Conservation (phyloP, 306 rosid genomes). For the Quillaja saponaria region DNA sequence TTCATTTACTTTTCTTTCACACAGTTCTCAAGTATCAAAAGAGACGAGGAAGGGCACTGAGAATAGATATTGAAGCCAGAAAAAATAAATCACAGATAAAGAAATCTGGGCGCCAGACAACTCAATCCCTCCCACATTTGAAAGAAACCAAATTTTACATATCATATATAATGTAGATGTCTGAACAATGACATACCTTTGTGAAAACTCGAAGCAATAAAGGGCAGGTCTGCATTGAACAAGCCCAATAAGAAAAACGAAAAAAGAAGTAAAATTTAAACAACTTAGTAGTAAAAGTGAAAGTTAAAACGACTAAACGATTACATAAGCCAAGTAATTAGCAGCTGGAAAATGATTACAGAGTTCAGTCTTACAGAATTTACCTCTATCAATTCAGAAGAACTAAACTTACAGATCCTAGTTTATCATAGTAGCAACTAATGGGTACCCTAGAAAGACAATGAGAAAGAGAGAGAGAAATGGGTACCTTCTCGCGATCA, state of each 20-base stretch:
- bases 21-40: neutral
- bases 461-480: neutral
- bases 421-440: neutral
- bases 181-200: constrained; percentile 44
- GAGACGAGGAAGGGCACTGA: neutral
- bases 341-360: too few species aligned
- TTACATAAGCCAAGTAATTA: too few species aligned
- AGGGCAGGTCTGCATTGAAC: constrained; percentile 74
- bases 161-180: neutral
- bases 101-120: neutral
- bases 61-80: neutral
- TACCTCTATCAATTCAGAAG: too few species aligned
- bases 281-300: neutral
- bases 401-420: too few species aligned
- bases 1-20: neutral
- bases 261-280: neutral
- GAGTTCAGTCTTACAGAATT: too few species aligned
- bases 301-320: neutral
- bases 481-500: constrained; percentile 57
- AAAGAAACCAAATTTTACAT: neutral
- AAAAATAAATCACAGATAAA: neutral
- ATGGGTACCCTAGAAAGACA: neutral
- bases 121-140: neutral
- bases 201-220: constrained; percentile 90
- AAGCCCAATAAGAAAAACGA: neutral